Conservation (phyloP, 2,329 filamentous ascomycete genomes). For the Fusarium pseudocircinatum region DNA sequence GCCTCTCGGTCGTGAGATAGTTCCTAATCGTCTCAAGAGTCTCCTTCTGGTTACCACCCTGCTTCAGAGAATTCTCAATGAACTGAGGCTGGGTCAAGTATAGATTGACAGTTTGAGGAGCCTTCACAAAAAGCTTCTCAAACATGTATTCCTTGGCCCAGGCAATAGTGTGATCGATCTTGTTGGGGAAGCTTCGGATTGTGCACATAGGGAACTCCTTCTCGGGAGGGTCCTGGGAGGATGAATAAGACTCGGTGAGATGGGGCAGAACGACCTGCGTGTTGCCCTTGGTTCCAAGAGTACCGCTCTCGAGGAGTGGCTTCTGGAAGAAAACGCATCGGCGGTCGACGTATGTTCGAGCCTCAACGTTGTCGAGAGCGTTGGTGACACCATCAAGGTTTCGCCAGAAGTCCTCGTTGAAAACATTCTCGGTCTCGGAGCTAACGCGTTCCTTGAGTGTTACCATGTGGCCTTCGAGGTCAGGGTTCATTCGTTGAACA, state of each 20-base stretch:
- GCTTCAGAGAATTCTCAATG: constrained; percentile 85
- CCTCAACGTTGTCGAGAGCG: constrained; percentile 96
- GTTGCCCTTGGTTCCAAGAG: constrained; percentile 98
- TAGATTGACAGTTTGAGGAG: constrained; percentile 91
- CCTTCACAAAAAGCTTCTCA: constrained; percentile 91
- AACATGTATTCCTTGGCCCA: constrained; percentile 95
- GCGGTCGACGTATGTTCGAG: constrained; percentile 93
- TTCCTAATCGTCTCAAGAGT: constrained; percentile 91
- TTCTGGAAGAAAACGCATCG: constrained; percentile 99
- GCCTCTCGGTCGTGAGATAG: constrained; percentile 91
- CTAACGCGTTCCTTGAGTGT: constrained; percentile 91
- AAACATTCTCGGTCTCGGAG: constrained; percentile 89
- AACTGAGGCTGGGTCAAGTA: constrained; percentile 94
- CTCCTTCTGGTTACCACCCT: constrained; percentile 93
- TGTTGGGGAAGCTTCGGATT: constrained; percentile 95
- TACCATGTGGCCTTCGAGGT: constrained; percentile 85
- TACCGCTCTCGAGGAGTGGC: constrained; percentile 94
- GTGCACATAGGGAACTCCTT: constrained; percentile 99
- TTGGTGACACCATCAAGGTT: constrained; percentile 92
- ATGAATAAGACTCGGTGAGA: constrained; percentile 95
- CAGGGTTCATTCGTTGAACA: constrained; percentile 96
- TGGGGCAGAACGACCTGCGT: constrained; percentile 93
- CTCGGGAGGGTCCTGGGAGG: constrained; percentile 95
- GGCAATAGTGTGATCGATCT: constrained; percentile 98
- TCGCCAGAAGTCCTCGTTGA: constrained; percentile 94